Evolutionary conservation across 352 stramenopile genomes (phyloP), one percentile per base, ranked within the genome.

Genomic region (Phytophthora fragariae): DNA sequence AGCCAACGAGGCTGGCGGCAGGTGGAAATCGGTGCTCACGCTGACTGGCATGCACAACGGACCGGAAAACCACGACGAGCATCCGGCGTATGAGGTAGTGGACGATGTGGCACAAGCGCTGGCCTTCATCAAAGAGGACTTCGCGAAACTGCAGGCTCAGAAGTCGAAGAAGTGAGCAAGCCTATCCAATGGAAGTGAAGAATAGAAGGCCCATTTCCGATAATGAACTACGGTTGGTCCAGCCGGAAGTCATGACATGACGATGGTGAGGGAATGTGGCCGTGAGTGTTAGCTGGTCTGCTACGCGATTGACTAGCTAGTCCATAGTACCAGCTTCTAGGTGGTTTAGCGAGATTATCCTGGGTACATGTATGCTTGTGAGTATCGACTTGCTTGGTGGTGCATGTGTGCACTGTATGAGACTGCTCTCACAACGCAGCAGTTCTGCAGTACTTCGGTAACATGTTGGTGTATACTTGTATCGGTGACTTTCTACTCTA

Each of bases 11-110:
- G 85, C 85, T 15, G 88, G 86, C 41, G 84, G 85, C 1, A 85
- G 88, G 31, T 96, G 90, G 90, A 92, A 92, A 69, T 94, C 88
- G n/a, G 79, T 96, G 27, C 73, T 96, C 9, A 95, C 88, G 47
- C 81, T 92, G 47, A 94, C 90, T 31, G 90, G 90, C 55, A 95
- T 96, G 86, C 89, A 95, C 78, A 63, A 65, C 35, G 86, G 85
- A 1, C 86, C 88, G 8, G 77, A 79, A 37, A 95, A 95, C 74
- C 80, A 96, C 63, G 73, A 82, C 3, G 67, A 83, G 11, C 68
- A 95, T 70, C 76, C 80, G 17, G 88, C 85, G 52, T 93, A 95
- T 66, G 50, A 86, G 60, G 84, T 95, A 33, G 89, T 93, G 41
- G 76, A 85, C n/a, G 82, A 96, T 60, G 87, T 96, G 39, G 67